phyloP scores from a whole-genome alignment of 805 yeast genomes.

The Barnettozyma populi region DNA sequence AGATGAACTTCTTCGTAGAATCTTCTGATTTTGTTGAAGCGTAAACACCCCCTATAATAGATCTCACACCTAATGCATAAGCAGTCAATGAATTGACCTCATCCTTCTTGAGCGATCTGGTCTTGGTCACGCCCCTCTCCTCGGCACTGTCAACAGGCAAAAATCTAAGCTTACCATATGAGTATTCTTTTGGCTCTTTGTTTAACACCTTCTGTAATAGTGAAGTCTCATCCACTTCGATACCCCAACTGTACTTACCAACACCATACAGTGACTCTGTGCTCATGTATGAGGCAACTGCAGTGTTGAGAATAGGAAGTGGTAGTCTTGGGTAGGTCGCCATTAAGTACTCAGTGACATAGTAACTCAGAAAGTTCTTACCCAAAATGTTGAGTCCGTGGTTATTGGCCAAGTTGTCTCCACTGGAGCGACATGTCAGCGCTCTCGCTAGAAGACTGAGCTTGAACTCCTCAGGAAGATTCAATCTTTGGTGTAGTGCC shows the following conservation, averaged over 20 bases:
- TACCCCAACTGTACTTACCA: conserved; percentile 78
- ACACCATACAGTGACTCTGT: conserved; percentile 57
- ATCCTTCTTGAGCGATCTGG: conserved; percentile 27
- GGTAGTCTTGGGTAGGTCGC: conserved; percentile 88
- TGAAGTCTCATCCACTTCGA: conserved; percentile 65
- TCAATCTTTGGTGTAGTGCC: conserved; percentile 73
- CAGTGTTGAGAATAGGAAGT: conserved; percentile 63
- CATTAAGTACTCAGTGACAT: conserved; percentile 68
- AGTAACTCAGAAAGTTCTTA: conserved; percentile 65
- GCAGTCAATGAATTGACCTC: conserved; percentile 29
- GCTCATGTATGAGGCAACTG: conserved; percentile 72
- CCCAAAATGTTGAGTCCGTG: conserved; percentile 81
- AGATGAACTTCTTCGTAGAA: conserved; percentile 58
- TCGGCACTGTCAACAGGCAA: conserved; percentile 26
- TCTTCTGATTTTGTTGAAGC: conserved; percentile 59
- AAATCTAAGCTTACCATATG: conserved; percentile 66
- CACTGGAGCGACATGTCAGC: conserved; percentile 52
- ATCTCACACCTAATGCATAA: conserved; percentile 66
- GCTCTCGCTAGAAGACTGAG: conserved; percentile 74
- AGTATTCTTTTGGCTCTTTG: conserved; percentile 60
- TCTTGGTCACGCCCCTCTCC: conserved; percentile 48
- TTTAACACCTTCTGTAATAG: conserved; percentile 61
- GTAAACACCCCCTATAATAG: conserved; percentile 79
- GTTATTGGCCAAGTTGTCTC: conserved; percentile 55
- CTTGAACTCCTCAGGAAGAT: conserved; percentile 51